phyloP scores from a whole-genome alignment of 352 stramenopile genomes.

The Phytopythium sindhum region DNA sequence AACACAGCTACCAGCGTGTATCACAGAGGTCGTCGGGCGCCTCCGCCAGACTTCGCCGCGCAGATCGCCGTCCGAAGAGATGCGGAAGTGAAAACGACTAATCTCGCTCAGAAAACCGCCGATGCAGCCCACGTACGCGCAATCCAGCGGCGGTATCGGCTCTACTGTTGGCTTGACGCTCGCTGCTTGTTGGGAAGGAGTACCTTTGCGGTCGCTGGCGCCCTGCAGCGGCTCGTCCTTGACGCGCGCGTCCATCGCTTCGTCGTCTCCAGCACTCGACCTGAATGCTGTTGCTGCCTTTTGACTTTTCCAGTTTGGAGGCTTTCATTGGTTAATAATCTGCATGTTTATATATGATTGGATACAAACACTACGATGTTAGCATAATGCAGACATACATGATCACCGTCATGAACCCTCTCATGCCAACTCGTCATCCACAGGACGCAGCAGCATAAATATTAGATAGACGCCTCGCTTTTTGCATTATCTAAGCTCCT shows the following conservation, averaged over 20 bases:
- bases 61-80: conserved; percentile 32
- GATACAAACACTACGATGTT: background rate
- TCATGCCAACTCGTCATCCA: no score
- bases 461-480: background rate
- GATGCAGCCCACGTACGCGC: conserved; percentile 46
- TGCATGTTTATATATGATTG: background rate
- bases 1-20: background rate
- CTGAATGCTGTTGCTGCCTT: background rate
- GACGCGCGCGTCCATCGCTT: background rate
- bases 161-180: background rate
- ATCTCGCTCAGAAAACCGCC: conserved; percentile 33
- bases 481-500: background rate
- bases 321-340: background rate
- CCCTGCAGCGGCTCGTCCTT: background rate
- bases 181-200: background rate
- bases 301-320: background rate
- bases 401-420: no score
- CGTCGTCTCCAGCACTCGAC: background rate
- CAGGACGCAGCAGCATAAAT: background rate
- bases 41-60: conserved; percentile 33
- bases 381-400: background rate
- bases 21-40: conserved; percentile 11
- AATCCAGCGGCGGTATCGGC: conserved; percentile 18
- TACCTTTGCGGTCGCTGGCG: background rate
- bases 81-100: conserved; percentile 36